Percentiles rank a stretch among this genome's conserved stretches.
These are phyloP conservation scores for Cercospora sp. DNA, from an alignment of 2,329 filamentous ascomycete species.

Conservation along the genomic window DNA sequence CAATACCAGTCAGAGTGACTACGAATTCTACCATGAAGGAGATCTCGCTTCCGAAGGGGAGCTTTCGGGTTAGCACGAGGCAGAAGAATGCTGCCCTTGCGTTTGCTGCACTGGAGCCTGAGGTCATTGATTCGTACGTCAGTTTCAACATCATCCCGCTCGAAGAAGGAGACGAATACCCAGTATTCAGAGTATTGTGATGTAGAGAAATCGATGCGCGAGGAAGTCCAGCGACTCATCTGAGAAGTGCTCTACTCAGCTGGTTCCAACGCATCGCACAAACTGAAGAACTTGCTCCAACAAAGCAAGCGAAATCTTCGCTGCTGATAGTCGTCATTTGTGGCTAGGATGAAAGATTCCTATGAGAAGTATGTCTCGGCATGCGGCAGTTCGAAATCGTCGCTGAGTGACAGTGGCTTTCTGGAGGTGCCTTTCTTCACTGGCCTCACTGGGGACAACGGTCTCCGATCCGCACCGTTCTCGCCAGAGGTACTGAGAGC, in stretches of 20 bases:
- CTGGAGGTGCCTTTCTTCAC: neutral
- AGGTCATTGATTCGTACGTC: constrained; percentile 43
- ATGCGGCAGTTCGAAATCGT: constrained; percentile 20
- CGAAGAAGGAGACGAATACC: constrained; percentile 41
- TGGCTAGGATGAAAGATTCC: neutral
- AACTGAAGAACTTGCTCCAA: neutral
- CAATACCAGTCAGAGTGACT: constrained; percentile 38
- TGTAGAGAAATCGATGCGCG: neutral
- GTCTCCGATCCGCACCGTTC: neutral
- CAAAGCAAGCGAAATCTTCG: neutral
- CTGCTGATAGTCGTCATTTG: neutral
- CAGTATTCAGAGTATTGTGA: constrained; percentile 32
- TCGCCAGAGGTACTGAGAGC: neutral
- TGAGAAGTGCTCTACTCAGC: neutral
- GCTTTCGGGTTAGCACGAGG: constrained; percentile 39
- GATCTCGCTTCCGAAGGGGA: constrained; percentile 38
- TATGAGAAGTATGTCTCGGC: constrained; percentile 17
- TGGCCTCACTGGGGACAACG: too few relatives aligned
- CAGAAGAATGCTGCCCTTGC: constrained; percentile 44
- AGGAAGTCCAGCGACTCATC: neutral
- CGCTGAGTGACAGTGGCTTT: neutral
- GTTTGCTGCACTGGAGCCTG: constrained; percentile 43
- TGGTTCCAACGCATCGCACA: neutral
- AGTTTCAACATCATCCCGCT: constrained; percentile 42
- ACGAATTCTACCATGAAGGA: constrained; percentile 33